Evolutionary conservation across 768 basidiomycete species (phyloP), one percentile per base, ranked within the genome.

Genomic region (Baorangia bicolor): DNA sequence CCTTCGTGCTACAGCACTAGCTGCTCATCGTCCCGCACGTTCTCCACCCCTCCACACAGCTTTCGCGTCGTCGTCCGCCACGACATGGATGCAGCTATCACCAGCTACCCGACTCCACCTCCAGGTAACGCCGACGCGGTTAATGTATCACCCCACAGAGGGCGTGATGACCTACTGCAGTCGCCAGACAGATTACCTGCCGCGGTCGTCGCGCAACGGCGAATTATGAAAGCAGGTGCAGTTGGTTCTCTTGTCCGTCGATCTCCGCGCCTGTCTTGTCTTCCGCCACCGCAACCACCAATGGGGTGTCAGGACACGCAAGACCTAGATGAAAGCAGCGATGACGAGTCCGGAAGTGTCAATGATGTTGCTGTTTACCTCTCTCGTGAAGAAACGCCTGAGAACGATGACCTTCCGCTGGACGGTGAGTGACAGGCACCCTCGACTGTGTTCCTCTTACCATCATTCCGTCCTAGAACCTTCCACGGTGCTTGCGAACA

Each of bases 401-500:
- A 79, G 59, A 73, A 75, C 51, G 76, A 78, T 39, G 58, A 59
- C 40, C 64, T 74, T 62, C 72, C 64, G 35, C 78, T 81, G 58
- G 84, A 84, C 77, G 71, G 76, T 80, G 43, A 60, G 69, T 48
- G 28, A 51, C 50, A 37, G 31, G 25, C 43, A 4, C 31, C 33
- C 51, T 13, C 31, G 42, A 45, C 35, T 46, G 38, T 56, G 49
- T 48, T 49, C 42, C 31, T 44, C 49, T 61, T 28, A 53, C 51
- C 23, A 58, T 60, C 47, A 12, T 39, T 35, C 40, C n/a, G 23
- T 18, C 37, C 27, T 58, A 83, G 89, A 90, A 65, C 88, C 87
- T 10, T 81, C 87, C 2, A 86, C 87, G 52, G 77, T 78, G 5
- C 74, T 92, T 46, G 90, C 86, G 31, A 81, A 75, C 58, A 83